Base-by-base conservation (phyloP, 257 asterid species). In the Coffea eugenioides region DNA sequence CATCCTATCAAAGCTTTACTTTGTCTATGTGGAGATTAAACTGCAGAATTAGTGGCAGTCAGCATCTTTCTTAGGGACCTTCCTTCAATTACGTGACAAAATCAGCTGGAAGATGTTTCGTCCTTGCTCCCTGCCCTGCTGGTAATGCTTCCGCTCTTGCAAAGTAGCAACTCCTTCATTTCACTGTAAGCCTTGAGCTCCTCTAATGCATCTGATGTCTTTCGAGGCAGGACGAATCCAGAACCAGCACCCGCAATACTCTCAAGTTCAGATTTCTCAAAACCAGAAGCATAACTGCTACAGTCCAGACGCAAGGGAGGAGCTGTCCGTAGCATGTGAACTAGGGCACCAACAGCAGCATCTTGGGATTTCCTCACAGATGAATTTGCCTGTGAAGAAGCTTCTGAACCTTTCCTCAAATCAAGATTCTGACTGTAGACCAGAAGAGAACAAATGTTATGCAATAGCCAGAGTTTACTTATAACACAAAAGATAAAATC, bases 271-370 rank as follows among this genome's bases (percentile, higher is more conserved):
- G 82, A 74, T 73, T 87, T 88, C 13, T 84, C 77, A 80, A 88
- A 84, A 36, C 79, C 79, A 36, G 91, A 80, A 62, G 87, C 80
- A 66, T 80, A 84, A 62, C 83, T 84, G 81, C 89, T 83, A 46
- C 93, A 88, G 84, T 95, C 97, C 81, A 87, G 93, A 41, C 89
- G 91, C 78, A 95, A 84, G 61, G 98, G 95, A 79, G 97, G 97
- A 79, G 98, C 99, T 8, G 92, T 87, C 83, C 83, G 88, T 80
- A 95, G 94, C 98, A 95, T 90, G 89, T 93, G 97, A 80, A 93
- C 97, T 20, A 95, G 93, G 46, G 89, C 97, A 39, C 96, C 98
- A 14, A 93, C 94, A 34, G 98, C 97, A 10, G 98, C 90, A 52
- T 93, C 99, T 80, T 92, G 98, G 3, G 97, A 91, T 82, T 88